Evolutionary conservation across 805 yeast genomes (phyloP), one percentile per base, ranked within the genome.

Genomic region (Isabelozyma rhagii): DNA sequence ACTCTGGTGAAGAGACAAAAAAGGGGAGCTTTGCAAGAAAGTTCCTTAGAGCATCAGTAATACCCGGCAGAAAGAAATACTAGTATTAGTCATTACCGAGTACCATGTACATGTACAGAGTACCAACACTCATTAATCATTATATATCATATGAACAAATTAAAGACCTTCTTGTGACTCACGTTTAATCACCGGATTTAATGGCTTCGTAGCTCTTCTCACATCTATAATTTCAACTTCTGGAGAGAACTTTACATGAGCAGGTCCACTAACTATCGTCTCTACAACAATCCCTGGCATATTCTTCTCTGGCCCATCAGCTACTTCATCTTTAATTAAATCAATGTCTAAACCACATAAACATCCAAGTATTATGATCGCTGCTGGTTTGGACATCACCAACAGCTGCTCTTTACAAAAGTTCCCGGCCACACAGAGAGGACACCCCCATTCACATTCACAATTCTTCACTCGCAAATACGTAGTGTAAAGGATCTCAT

Each of bases 341-440:
- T 81, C 78, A 9, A 84, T 50, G 25, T 72, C 73, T 28, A 75
- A 68, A 0, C 89, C 92, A 28, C 85, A 60, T 5, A 94, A 72
- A 13, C 74, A 61, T 13, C 85, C 83, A 13, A 92, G 58, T 6
- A 93, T 81, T 1, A 93, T 75, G 11, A 80, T 68, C 0, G 97
- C 90, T 0, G 94, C 98, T 10, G 87, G 85, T 59, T 93, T 94
- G 0, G 97, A 90, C 54, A 93, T 70, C 6, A 94, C 98, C 47
- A 86, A 69, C 60, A 86, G 83, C 55, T 80, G 79, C 66, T 94
- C 99, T 49, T 83, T 82, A 68, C 99, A 94, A 47, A 80, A 81
- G 0, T 88, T 71, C 1, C 89, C 86, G 2, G 94, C 88, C n/a
- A 91, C 86, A 71, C 99, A 94, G 43, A 82, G 80, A 0, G 96